Percentiles rank a stretch among this genome's conserved stretches.
Evolutionary conservation across 192 early-diverging fungal species (phyloP).

Genomic region (Coemansia sp.): DNA sequence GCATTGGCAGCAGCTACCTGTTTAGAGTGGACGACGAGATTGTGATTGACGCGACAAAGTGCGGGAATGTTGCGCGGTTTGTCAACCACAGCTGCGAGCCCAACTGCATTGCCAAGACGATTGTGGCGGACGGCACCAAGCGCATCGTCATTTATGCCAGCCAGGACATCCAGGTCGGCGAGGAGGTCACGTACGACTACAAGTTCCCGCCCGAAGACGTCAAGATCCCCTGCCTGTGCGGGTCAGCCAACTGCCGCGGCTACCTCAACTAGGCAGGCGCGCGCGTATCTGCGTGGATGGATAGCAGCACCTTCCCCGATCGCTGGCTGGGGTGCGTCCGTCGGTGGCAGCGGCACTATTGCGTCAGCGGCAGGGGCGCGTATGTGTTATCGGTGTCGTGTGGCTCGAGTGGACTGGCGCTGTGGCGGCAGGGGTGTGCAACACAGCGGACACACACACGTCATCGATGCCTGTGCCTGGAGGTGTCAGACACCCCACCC

Average conservation of each 20-base stretch:
- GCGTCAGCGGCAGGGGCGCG: no score
- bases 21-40: slow-evolving; percentile 94
- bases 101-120: slow-evolving; percentile 95
- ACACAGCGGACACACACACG: no score
- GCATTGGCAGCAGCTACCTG: slow-evolving; percentile 92
- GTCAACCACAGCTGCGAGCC: slow-evolving; percentile 99
- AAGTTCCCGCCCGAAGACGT: slow-evolving; percentile 60
- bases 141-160: slow-evolving; percentile 99
- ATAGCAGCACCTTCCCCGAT: no score
- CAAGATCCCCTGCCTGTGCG: slow-evolving; percentile 99
- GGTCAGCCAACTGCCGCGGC: slow-evolving; percentile 76
- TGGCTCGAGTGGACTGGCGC: no score
- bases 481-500: no score
- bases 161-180: slow-evolving; percentile 85
- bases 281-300: no score
- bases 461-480: no score
- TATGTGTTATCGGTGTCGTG: no score
- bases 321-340: no score
- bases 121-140: slow-evolving; percentile 86
- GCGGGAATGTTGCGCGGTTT: slow-evolving; percentile 95
- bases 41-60: slow-evolving; percentile 97
- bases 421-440: no score
- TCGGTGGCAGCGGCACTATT: no score
- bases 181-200: slow-evolving; percentile 99
- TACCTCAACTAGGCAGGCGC: slow-evolving; percentile 76